Percentiles rank a stretch among this genome's conserved stretches.
Evolutionary conservation across 495 filamentous ascomycete genomes (phyloP).

Genomic region (Podospora pseudopauciseta): DNA sequence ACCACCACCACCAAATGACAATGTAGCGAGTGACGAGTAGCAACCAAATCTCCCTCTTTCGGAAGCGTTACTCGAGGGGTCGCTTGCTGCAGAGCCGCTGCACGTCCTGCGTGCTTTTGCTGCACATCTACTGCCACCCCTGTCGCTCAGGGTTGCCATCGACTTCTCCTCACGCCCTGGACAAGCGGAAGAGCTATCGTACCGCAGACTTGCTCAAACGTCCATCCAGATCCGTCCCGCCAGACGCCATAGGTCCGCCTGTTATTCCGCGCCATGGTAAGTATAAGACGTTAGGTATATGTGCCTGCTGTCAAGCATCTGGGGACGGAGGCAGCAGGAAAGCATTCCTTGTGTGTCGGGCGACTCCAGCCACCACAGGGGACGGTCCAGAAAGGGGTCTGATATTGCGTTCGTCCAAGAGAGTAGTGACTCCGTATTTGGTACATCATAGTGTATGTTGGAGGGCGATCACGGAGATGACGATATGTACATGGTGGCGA

Average conservation of each 20-base stretch:
- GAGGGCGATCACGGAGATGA: slow-evolving; percentile 2
- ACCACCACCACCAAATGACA: neutral
- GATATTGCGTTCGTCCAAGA: slow-evolving; percentile 25
- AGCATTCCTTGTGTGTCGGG: slow-evolving; percentile 24
- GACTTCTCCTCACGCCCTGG: slow-evolving; percentile 7
- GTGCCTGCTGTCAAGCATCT: slow-evolving; percentile 26
- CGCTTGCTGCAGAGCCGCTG: slow-evolving; percentile 10
- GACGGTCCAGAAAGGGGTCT: slow-evolving; percentile 14
- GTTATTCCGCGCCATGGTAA: slow-evolving; percentile 17
- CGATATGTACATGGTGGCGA: neutral
- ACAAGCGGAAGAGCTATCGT: slow-evolving; percentile 5
- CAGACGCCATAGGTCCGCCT: slow-evolving; percentile 17
- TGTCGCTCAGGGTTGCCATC: slow-evolving; percentile 26
- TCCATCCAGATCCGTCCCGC: slow-evolving; percentile 25
- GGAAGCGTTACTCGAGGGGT: slow-evolving; percentile 13
- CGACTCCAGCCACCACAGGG: slow-evolving; percentile 20
- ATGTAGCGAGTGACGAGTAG: too few species aligned
- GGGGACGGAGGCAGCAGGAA: slow-evolving; percentile 22
- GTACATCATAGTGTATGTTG: neutral
- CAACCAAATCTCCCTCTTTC: slow-evolving; percentile 11
- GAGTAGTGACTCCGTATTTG: neutral
- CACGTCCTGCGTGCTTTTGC: slow-evolving; percentile 3
- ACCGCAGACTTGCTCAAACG: slow-evolving; percentile 13
- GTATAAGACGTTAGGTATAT: slow-evolving; percentile 19
- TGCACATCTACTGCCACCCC: slow-evolving; percentile 19